Conservation (phyloP, 768 basidiomycete species). For the Hericium coralloides region DNA sequence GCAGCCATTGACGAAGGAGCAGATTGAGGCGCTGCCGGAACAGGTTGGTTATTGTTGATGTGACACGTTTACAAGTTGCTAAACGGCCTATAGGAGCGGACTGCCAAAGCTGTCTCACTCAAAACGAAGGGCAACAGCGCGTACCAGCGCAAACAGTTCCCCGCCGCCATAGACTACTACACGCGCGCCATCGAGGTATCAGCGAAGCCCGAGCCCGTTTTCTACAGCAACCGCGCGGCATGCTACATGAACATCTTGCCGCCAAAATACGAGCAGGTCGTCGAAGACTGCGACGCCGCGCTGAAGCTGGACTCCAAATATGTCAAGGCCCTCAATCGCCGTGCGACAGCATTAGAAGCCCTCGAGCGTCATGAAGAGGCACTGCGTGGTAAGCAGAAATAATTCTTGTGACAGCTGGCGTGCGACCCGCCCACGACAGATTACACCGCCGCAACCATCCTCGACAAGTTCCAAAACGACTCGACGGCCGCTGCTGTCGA, state of each 20-base stretch:
- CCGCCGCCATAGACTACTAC: constrained; percentile 54
- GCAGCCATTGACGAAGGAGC: constrained; percentile 37
- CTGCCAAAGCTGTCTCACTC: constrained; percentile 48
- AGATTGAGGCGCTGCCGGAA: constrained; percentile 46
- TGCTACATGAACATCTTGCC: constrained; percentile 92
- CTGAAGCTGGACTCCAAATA: constrained; percentile 77
- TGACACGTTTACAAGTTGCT: background rate
- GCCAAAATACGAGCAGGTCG: constrained; percentile 72
- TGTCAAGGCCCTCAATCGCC: constrained; percentile 85
- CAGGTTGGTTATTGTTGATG: constrained; percentile 33
- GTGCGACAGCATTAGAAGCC: constrained; percentile 77
- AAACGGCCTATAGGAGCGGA: constrained; percentile 44
- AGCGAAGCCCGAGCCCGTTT: constrained; percentile 82
- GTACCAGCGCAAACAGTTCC: constrained; percentile 55
- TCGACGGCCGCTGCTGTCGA: constrained; percentile 75
- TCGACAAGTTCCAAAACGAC: constrained; percentile 87
- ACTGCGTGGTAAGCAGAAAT: constrained; percentile 51
- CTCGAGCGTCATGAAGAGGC: constrained; percentile 69
- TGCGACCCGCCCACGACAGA: constrained; percentile 36
- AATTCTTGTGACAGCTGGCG: no score
- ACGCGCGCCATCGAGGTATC: constrained; percentile 68
- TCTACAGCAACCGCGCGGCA: constrained; percentile 94
- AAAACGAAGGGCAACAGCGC: constrained; percentile 67
- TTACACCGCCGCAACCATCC: constrained; percentile 92
- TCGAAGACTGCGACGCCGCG: constrained; percentile 85